Evolutionary conservation across 2,329 filamentous ascomycete genomes (phyloP).

Genomic region (Fusarium sp.): DNA sequence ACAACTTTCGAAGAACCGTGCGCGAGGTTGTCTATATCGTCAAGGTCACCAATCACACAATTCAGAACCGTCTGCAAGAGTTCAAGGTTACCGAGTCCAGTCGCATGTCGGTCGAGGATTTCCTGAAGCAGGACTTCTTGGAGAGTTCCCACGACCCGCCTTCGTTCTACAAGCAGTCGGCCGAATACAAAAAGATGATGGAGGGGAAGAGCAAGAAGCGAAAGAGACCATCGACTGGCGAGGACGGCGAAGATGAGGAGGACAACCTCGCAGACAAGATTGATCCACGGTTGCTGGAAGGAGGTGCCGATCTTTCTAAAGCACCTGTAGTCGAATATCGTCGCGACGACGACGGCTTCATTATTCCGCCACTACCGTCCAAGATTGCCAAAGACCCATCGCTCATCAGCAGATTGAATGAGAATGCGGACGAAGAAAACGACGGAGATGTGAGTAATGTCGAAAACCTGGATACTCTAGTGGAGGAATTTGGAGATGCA

Average conservation of each 20-base stretch:
- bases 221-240: conserved; percentile 53
- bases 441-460: conserved; percentile 41
- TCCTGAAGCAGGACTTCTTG: conserved; percentile 76
- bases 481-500: conserved; percentile 58
- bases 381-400: conserved; percentile 51
- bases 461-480: conserved; percentile 55
- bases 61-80: conserved; percentile 90
- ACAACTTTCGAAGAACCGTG: conserved; percentile 93
- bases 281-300: conserved; percentile 39
- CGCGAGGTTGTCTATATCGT: conserved; percentile 98
- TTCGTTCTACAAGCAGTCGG: conserved; percentile 76
- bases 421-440: conserved; percentile 8
- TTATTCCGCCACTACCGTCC: conserved; percentile 66
- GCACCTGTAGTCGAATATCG: conserved; percentile 54
- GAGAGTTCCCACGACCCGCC: conserved; percentile 85
- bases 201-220: conserved; percentile 61
- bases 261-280: conserved; percentile 19
- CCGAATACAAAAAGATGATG: conserved; percentile 67
- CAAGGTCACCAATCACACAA: conserved; percentile 93
- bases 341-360: conserved; percentile 75
- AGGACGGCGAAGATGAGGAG: conserved; percentile 31
- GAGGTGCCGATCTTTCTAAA: conserved; percentile 51
- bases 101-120: conserved; percentile 87
- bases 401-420: conserved; percentile 37
- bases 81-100: conserved; percentile 90